Conservation (phyloP, 2,329 filamentous ascomycete species). For the Trichoderma brevicompactum region DNA sequence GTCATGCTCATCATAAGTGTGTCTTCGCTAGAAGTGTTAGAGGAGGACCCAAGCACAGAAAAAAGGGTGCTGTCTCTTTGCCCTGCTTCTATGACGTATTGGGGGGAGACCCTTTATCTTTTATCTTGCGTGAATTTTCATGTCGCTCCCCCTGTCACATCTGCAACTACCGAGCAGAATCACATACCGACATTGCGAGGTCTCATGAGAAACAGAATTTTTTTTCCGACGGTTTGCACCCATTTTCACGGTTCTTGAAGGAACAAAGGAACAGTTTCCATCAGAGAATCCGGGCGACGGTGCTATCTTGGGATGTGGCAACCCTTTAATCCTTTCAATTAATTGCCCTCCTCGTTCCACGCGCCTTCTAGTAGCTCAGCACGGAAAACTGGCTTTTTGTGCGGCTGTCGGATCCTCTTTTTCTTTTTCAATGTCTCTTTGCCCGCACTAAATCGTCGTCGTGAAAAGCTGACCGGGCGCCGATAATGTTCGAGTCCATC, state of each 20-base stretch:
- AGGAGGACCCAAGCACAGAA: neutral
- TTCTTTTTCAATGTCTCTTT: neutral
- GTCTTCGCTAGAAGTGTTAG: neutral
- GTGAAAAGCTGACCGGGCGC: slow-evolving; percentile 8
- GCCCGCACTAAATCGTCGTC: slow-evolving; percentile 16
- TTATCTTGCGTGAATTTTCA: slow-evolving; percentile 14
- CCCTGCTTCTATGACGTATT: slow-evolving; percentile 20
- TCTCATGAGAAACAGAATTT: slow-evolving; percentile 12
- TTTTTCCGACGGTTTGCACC: neutral
- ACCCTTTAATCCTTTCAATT: neutral
- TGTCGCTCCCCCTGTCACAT: neutral
- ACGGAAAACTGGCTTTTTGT: neutral
- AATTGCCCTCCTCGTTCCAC: neutral
- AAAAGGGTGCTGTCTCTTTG: neutral
- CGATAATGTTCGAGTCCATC: slow-evolving; percentile 1
- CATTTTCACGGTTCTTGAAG: neutral
- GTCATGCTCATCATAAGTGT: slow-evolving; percentile 2
- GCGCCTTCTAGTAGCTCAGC: neutral
- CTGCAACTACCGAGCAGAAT: slow-evolving; percentile 1
- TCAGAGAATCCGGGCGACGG: slow-evolving; percentile 11
- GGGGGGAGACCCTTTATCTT: neutral
- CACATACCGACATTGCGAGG: neutral
- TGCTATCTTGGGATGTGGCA: slow-evolving; percentile 19
- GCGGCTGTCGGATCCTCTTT: neutral
- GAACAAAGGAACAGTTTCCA: neutral